phyloP scores from a whole-genome alignment of 345 rosid species.

The Murraya paniculata region DNA sequence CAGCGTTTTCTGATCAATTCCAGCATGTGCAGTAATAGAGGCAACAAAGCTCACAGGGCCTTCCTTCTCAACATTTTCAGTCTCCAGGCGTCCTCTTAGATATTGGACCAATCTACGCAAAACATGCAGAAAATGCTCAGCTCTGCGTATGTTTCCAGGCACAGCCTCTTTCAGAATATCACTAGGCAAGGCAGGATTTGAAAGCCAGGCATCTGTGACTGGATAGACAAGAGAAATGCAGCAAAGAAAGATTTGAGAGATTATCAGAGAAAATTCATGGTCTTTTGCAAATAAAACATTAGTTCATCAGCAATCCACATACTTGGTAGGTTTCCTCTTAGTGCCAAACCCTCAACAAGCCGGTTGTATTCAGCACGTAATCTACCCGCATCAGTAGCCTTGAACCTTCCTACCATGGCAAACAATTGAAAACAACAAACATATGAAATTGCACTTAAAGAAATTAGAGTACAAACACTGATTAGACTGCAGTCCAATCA shows the following conservation, averaged over 20 bases:
- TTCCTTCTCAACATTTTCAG: conserved; percentile 92
- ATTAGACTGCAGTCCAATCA: conserved; percentile 7
- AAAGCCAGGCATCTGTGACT: conserved; percentile 87
- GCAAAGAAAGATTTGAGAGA: background rate
- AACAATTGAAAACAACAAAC: conserved; percentile 35
- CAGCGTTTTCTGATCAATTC: conserved; percentile 87
- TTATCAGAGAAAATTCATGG: background rate
- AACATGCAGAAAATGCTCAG: conserved; percentile 93
- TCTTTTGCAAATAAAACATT: background rate
- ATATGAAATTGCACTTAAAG: conserved; percentile 24
- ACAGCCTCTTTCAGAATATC: conserved; percentile 96
- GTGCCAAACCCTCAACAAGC: conserved; percentile 92
- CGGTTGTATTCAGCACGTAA: conserved; percentile 90
- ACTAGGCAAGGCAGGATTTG: conserved; percentile 97
- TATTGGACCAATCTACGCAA: conserved; percentile 88
- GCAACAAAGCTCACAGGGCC: conserved; percentile 83
- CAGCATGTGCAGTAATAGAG: conserved; percentile 71
- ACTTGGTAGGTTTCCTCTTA: conserved; percentile 84
- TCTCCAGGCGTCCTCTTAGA: conserved; percentile 66
- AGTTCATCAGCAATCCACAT: conserved; percentile 22
- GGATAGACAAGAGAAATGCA: conserved; percentile 13
- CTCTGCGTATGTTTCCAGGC: conserved; percentile 95
- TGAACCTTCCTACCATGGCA: conserved; percentile 98
- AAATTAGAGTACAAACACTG: background rate
- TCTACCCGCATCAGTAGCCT: conserved; percentile 93